These are phyloP conservation scores for Trypanosoma avium DNA, from an alignment of 208 protist genomes.

Conservation along the genomic window DNA sequence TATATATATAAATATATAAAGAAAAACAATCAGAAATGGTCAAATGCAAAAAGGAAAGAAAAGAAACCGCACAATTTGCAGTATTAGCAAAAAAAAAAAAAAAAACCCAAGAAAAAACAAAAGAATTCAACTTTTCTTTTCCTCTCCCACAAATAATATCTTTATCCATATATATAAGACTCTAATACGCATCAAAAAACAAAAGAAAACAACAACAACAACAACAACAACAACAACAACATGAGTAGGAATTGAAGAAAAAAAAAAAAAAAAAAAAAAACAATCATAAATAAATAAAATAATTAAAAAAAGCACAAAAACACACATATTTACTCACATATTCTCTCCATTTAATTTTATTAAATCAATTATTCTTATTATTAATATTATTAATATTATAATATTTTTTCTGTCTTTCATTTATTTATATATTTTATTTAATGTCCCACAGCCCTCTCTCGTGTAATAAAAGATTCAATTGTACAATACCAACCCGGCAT, in stretches of 20 bases:
- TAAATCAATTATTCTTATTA: background rate
- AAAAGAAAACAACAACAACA: background rate
- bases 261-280: background rate
- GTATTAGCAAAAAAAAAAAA: too few relatives aligned
- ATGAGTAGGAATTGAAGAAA: background rate
- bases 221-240: background rate
- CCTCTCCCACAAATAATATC: too few relatives aligned
- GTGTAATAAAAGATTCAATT: background rate
- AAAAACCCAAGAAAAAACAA: too few relatives aligned
- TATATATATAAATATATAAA: background rate
- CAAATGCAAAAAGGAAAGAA: background rate
- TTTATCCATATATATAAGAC: too few relatives aligned
- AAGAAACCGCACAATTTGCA: background rate
- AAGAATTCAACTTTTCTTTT: too few relatives aligned
- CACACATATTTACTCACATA: too few relatives aligned
- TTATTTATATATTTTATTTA: background rate
- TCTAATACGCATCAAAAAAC: background rate
- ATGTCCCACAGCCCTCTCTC: too few relatives aligned
- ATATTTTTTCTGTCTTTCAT: background rate
- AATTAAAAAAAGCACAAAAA: background rate
- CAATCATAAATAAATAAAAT: background rate
- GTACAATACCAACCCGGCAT: slow-evolving; percentile 18
- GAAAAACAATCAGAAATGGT: background rate
- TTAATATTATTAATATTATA: background rate
- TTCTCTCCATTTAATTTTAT: too few relatives aligned